These are phyloP conservation scores for Chalciporus pseudorubinellus DNA, from an alignment of 768 basidiomycete species.

Conservation along the genomic window DNA sequence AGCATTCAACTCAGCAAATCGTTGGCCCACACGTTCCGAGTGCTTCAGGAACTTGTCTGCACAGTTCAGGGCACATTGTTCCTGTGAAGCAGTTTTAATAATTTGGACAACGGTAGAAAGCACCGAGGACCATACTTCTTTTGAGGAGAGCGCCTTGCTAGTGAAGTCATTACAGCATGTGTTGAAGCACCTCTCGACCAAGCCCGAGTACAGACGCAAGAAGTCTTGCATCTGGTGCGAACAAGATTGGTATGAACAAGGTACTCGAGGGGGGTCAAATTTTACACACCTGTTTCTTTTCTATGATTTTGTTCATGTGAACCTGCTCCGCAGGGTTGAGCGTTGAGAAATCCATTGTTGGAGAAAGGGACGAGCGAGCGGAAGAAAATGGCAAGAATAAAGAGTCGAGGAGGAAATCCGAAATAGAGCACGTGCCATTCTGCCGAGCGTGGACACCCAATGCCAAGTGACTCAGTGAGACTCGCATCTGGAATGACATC, in stretches of 20 bases:
- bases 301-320: conserved; percentile 92
- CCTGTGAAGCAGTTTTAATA: conserved; percentile 45
- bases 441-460: too few relatives aligned
- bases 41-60: conserved; percentile 98
- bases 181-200: conserved; percentile 96
- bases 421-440: too few relatives aligned
- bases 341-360: conserved; percentile 83
- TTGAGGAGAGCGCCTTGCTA: conserved; percentile 86
- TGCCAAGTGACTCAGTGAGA: too few relatives aligned
- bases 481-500: too few relatives aligned
- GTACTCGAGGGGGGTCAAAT: neutral
- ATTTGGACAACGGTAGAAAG: conserved; percentile 2
- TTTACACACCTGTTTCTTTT: conserved; percentile 85
- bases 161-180: conserved; percentile 97
- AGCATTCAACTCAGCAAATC: conserved; percentile 90
- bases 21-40: conserved; percentile 87
- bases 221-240: conserved; percentile 93
- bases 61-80: conserved; percentile 88
- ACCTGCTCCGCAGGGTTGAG: conserved; percentile 91
- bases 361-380: neutral
- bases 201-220: conserved; percentile 87
- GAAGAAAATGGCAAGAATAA: too few relatives aligned
- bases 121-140: conserved; percentile 61
- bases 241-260: neutral
- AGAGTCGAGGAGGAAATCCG: too few relatives aligned